A percentile compares a stretch with the other conserved stretches of the same genome.
These are phyloP conservation scores for Rubia tinctorum DNA, from an alignment of 305 asterid species.

Conservation along the genomic window DNA sequence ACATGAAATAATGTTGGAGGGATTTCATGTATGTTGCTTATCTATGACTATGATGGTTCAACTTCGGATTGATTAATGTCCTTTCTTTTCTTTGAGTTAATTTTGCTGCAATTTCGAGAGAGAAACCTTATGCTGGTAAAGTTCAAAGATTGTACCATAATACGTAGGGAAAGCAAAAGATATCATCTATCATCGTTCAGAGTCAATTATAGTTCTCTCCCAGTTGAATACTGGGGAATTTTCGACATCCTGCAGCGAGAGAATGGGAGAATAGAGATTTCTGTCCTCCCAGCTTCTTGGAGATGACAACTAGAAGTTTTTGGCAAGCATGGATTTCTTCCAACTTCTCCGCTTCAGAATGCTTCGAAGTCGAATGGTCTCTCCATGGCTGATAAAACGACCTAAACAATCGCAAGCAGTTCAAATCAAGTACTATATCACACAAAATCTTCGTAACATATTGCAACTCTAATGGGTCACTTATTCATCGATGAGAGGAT, in stretches of 20 bases:
- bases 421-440: neutral
- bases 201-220: constrained; percentile 30
- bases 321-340: constrained; percentile 45
- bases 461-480: neutral
- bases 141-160: neutral
- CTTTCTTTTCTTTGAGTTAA: neutral
- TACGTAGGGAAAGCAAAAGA: neutral
- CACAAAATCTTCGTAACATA: too few species aligned
- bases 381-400: constrained; percentile 41
- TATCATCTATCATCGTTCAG: constrained; percentile 4
- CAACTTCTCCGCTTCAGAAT: constrained; percentile 20
- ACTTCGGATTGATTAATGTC: neutral
- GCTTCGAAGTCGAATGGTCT: constrained; percentile 24
- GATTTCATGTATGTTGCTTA: neutral
- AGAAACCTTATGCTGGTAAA: neutral
- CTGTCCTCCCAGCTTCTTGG: constrained; percentile 33
- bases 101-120: neutral
- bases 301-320: constrained; percentile 28
- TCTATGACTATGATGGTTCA: neutral
- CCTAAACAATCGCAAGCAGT: constrained; percentile 23
- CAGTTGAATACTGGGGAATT: constrained; percentile 27
- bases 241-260: constrained; percentile 30
- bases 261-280: constrained; percentile 22
- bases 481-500: too few species aligned
- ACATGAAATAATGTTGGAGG: neutral